Conservation (phyloP, 176 grass and related monocot species). For the Avena eriantha region DNA sequence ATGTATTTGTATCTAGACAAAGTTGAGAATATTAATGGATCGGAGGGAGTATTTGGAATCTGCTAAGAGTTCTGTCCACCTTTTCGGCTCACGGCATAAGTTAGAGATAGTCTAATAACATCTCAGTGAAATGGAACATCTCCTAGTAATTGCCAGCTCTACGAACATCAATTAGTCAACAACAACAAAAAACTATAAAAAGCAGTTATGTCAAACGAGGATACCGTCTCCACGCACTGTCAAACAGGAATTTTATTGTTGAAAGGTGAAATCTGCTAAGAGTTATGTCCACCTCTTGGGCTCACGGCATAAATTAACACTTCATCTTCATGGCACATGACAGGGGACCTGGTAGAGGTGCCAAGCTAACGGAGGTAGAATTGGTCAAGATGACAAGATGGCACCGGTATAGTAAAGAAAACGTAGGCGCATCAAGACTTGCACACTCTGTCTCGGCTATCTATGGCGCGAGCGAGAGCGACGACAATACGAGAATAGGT, state of each 20-base stretch:
- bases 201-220: not conserved
- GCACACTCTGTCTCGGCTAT: no score
- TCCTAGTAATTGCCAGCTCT: not conserved
- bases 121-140: no score
- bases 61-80: not conserved
- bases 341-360: not conserved
- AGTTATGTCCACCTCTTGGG: not conserved
- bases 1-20: no score
- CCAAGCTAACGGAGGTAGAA: not conserved
- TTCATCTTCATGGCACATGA: conserved; percentile 16
- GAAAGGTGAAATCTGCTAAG: not conserved
- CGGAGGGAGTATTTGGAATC: no score
- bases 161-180: not conserved
- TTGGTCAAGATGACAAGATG: not conserved
- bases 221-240: not conserved
- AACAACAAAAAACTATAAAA: not conserved
- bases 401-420: not conserved
- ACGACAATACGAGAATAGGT: not conserved
- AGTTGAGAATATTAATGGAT: not conserved
- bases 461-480: no score
- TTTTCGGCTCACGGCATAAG: not conserved
- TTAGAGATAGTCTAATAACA: not conserved
- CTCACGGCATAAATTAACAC: not conserved
- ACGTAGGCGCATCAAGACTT: not conserved
- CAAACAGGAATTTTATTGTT: not conserved